These are phyloP conservation scores for Xerocomellus intermedius DNA, from an alignment of 768 basidiomycete species.

Conservation along the genomic window DNA sequence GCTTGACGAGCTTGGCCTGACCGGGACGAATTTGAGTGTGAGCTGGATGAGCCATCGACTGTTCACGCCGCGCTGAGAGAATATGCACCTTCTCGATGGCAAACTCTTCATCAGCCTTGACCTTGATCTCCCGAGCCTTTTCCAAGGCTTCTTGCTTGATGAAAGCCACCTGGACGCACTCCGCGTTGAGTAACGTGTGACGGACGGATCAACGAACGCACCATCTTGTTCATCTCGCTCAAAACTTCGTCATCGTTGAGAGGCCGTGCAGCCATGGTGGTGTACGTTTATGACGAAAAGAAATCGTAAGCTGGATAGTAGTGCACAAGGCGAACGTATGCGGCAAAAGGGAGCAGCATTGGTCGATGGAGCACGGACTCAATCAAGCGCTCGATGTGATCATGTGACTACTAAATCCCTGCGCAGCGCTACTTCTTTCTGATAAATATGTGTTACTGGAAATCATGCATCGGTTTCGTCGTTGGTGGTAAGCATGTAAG, in stretches of 20 bases:
- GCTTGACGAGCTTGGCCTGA: constrained; percentile 95
- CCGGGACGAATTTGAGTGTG: not conserved
- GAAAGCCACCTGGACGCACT: constrained; percentile 74
- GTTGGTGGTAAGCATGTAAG: not conserved
- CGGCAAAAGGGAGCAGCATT: too few relatives aligned
- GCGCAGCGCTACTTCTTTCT: too few relatives aligned
- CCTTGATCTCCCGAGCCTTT: constrained; percentile 94
- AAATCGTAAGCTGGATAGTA: too few relatives aligned
- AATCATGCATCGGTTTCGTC: not conserved
- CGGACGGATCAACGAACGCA: constrained; percentile 33
- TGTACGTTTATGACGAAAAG: not conserved
- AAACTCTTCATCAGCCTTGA: constrained; percentile 99
- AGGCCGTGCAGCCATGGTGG: constrained; percentile 67
- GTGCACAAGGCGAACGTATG: too few relatives aligned
- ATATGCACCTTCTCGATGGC: constrained; percentile 87
- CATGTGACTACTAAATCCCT: too few relatives aligned
- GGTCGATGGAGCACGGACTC: too few relatives aligned
- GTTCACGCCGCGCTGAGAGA: not conserved
- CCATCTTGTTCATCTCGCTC: constrained; percentile 99
- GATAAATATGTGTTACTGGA: too few relatives aligned
- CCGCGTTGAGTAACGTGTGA: constrained; percentile 1
- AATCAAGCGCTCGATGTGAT: too few relatives aligned
- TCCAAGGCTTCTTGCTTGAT: constrained; percentile 98
- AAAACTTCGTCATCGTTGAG: constrained; percentile 95
- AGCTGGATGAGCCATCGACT: not conserved